A percentile compares a stretch with the other conserved stretches of the same genome.
Evolutionary conservation across 768 basidiomycete species (phyloP).

Genomic region (Boletus insuetus): DNA sequence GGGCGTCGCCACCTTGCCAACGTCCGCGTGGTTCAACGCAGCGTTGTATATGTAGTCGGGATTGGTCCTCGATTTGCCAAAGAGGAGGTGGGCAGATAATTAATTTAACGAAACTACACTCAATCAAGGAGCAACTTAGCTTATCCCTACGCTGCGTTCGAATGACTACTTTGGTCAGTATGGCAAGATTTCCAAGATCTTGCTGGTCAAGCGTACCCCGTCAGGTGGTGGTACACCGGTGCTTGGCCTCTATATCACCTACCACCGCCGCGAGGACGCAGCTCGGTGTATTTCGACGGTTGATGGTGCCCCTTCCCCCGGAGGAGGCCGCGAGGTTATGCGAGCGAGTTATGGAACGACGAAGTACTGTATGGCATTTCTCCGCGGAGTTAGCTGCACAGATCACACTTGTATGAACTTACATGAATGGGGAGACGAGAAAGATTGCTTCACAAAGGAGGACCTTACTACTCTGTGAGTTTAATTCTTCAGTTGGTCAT

Average conservation of each 20-base stretch:
- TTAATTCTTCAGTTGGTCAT: conserved; percentile 6
- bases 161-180: conserved; percentile 98
- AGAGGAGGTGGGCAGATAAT: conserved; percentile 72
- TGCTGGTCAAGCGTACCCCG: conserved; percentile 85
- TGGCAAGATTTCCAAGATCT: conserved; percentile 94
- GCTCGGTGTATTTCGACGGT: conserved; percentile 89
- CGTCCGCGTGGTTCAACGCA: conserved; percentile 94
- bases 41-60: conserved; percentile 94
- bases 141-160: conserved; percentile 89
- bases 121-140: conserved; percentile 40
- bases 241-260: conserved; percentile 96
- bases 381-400: conserved; percentile 79
- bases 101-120: neutral
- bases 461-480: conserved; percentile 88
- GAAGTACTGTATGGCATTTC: conserved; percentile 95
- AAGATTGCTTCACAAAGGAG: conserved; percentile 96
- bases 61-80: conserved; percentile 92
- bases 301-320: conserved; percentile 89
- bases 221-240: conserved; percentile 70
- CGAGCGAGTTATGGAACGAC: conserved; percentile 95
- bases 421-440: conserved; percentile 98
- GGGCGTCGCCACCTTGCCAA: conserved; percentile 86
- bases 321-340: conserved; percentile 85
- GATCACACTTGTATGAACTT: conserved; percentile 91
- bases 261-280: conserved; percentile 91